phyloP scores from a whole-genome alignment of 2,329 filamentous ascomycete species.

The Aureobasidium sp. region DNA sequence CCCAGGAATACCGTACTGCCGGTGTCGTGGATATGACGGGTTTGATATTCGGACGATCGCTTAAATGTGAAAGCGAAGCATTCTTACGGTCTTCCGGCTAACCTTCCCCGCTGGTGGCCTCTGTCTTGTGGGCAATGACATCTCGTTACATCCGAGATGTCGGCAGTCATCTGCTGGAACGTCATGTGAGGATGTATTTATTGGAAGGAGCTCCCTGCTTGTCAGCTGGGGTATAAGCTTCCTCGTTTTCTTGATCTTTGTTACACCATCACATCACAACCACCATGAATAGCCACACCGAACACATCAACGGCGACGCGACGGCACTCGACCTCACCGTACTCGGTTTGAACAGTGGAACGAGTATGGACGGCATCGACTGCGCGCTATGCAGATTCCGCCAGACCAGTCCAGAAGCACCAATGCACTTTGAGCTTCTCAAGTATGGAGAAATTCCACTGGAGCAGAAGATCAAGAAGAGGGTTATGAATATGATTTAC shows the following conservation, averaged over 20 bases:
- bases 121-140: neutral
- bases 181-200: neutral
- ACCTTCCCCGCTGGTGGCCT: neutral
- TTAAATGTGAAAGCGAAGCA: neutral
- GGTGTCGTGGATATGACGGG: slow-evolving; percentile 5
- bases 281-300: neutral
- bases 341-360: slow-evolving; percentile 48
- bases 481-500: slow-evolving; percentile 50
- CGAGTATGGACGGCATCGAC: slow-evolving; percentile 51
- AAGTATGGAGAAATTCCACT: slow-evolving; percentile 50
- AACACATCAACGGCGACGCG: slow-evolving; percentile 3
- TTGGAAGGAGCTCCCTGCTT: neutral
- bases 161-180: neutral
- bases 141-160: neutral
- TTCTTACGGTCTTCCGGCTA: neutral
- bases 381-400: slow-evolving; percentile 50
- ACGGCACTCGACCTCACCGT: slow-evolving; percentile 43
- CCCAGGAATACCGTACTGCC: neutral
- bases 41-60: neutral
- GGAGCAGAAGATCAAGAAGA: slow-evolving; percentile 46
- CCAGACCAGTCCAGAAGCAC: slow-evolving; percentile 43
- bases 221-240: neutral
- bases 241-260: too few species aligned
- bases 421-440: slow-evolving; percentile 50
- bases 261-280: neutral